Conservation (phyloP, 208 protist genomes). For the Acanthamoeba triangularis region DNA sequence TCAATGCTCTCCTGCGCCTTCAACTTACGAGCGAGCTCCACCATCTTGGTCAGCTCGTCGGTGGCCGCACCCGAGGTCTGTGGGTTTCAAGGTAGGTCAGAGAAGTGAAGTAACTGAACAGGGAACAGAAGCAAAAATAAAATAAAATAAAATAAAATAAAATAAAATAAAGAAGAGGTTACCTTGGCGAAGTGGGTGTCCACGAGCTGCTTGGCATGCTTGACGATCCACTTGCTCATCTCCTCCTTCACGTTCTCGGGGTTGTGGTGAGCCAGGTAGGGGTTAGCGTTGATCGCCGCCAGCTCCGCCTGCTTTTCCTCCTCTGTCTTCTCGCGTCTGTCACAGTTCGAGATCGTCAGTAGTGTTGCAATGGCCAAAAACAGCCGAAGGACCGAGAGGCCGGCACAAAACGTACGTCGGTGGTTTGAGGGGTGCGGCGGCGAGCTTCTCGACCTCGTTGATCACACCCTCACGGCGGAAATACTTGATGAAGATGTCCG, state of each 20-base stretch:
- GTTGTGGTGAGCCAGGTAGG: not conserved
- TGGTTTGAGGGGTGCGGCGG: not conserved
- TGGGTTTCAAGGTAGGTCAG: not conserved
- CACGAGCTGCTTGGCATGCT: slow-evolving; percentile 16
- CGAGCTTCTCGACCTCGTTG: slow-evolving; percentile 75
- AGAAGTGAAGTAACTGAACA: not conserved
- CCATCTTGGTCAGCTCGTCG: slow-evolving; percentile 47
- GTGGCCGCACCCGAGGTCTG: slow-evolving; percentile 29
- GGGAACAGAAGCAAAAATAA: no score
- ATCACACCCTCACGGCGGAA: slow-evolving; percentile 88
- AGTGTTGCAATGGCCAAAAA: not conserved
- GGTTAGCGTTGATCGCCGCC: not conserved
- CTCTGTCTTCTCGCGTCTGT: not conserved
- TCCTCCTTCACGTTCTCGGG: not conserved
- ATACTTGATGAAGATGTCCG: slow-evolving; percentile 82
- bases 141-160: no score
- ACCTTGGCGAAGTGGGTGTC: slow-evolving; percentile 49
- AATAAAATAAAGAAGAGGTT: not conserved
- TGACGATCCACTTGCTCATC: slow-evolving; percentile 32
- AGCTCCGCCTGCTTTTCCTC: not conserved
- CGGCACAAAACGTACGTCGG: not conserved
- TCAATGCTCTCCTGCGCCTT: not conserved
- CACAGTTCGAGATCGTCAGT: not conserved
- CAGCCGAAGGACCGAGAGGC: no score
- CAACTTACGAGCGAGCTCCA: not conserved